These are phyloP conservation scores for Powellomyces hirtus DNA, from an alignment of 192 early-diverging fungal species.

Conservation along the genomic window DNA sequence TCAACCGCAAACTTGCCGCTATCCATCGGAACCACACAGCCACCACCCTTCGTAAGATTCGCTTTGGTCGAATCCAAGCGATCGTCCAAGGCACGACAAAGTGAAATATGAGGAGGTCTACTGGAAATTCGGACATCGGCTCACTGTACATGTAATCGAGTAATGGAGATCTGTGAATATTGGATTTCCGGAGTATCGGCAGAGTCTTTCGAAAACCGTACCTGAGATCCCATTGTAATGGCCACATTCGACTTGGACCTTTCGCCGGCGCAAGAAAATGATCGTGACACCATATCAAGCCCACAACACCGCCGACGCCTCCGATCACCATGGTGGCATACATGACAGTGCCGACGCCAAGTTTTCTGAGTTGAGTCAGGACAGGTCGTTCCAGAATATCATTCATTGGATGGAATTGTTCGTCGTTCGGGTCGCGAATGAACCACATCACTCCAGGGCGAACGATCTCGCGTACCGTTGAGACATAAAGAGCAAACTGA, in stretches of 20 bases:
- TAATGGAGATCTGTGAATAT: neutral
- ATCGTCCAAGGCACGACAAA: constrained; percentile 70
- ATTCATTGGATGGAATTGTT: constrained; percentile 88
- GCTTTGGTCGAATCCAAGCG: constrained; percentile 57
- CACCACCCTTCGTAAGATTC: constrained; percentile 54
- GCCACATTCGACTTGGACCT: constrained; percentile 45
- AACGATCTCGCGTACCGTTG: constrained; percentile 75
- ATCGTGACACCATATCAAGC: constrained; percentile 20
- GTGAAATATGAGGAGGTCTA: constrained; percentile 72
- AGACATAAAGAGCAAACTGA: constrained; percentile 85
- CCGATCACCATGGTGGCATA: constrained; percentile 75
- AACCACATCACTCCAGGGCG: constrained; percentile 98
- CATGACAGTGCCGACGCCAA: constrained; percentile 77
- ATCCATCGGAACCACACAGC: constrained; percentile 72
- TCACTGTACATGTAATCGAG: constrained; percentile 38
- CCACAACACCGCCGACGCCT: constrained; percentile 67
- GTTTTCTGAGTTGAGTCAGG: constrained; percentile 75
- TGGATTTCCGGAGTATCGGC: neutral
- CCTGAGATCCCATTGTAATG: constrained; percentile 64
- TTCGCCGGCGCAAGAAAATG: constrained; percentile 12
- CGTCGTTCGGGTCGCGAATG: constrained; percentile 95
- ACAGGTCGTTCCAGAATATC: constrained; percentile 86
- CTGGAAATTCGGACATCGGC: constrained; percentile 71
- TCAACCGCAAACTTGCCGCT: constrained; percentile 65
- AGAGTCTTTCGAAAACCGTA: constrained; percentile 38